A percentile compares a stretch with the other conserved stretches of the same genome.
Evolutionary conservation across 2,329 filamentous ascomycete species (phyloP).

Genomic region (Penicillium sp.): DNA sequence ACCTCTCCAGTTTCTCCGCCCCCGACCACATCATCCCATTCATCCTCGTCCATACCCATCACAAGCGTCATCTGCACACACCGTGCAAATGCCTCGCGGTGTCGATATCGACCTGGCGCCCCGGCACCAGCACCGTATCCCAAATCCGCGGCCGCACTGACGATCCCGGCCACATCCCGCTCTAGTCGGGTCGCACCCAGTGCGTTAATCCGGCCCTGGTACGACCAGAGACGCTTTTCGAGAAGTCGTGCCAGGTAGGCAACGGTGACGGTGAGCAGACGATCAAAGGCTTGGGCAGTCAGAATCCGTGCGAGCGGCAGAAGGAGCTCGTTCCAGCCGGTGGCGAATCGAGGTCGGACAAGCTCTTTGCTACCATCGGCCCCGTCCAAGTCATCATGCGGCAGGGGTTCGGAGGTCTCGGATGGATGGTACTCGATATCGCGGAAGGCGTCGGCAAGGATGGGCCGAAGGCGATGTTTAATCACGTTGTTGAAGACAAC

Average conservation of each 20-base stretch:
- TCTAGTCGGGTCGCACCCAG: slow-evolving; percentile 79
- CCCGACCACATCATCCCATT: slow-evolving; percentile 72
- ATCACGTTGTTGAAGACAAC: slow-evolving; percentile 85
- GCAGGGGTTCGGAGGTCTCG: slow-evolving; percentile 41
- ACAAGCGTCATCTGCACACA: slow-evolving; percentile 77
- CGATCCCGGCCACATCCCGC: slow-evolving; percentile 72
- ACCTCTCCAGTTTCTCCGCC: slow-evolving; percentile 44
- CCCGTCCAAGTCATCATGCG: slow-evolving; percentile 38
- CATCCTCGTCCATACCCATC: slow-evolving; percentile 91
- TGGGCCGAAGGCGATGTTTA: slow-evolving; percentile 74
- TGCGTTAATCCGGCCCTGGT: slow-evolving; percentile 70
- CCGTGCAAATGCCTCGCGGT: slow-evolving; percentile 69
- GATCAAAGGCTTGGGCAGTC: slow-evolving; percentile 68
- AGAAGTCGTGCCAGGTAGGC: slow-evolving; percentile 69
- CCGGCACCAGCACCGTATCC: slow-evolving; percentile 28
- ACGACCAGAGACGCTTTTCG: slow-evolving; percentile 80
- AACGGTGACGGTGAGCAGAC: slow-evolving; percentile 68
- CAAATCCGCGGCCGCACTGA: slow-evolving; percentile 44
- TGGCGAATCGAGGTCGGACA: slow-evolving; percentile 73
- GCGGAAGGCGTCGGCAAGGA: slow-evolving; percentile 82
- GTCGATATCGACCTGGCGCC: slow-evolving; percentile 56
- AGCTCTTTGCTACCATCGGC: slow-evolving; percentile 51
- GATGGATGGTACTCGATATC: slow-evolving; percentile 78
- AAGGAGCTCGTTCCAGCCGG: slow-evolving; percentile 79
- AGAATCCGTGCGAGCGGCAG: slow-evolving; percentile 78